These are phyloP conservation scores for Brassica juncea DNA, from an alignment of 345 rosid species.

Conservation along the genomic window DNA sequence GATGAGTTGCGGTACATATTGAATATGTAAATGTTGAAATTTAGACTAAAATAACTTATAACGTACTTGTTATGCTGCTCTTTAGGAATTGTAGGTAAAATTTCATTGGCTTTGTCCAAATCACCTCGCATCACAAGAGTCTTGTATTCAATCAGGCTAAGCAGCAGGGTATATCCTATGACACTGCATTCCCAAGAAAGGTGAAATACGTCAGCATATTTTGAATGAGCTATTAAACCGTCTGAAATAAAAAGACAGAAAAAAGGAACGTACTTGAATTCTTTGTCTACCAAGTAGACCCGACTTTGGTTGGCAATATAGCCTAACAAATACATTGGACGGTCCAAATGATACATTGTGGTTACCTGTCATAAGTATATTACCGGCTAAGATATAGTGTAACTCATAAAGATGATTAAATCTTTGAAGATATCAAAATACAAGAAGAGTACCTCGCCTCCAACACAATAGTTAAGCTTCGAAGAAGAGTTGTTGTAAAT, in stretches of 20 bases:
- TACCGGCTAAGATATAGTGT: slow-evolving; percentile 1
- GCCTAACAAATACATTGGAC: slow-evolving; percentile 98
- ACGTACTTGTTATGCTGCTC: slow-evolving; percentile 82
- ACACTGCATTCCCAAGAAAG: slow-evolving; percentile 50
- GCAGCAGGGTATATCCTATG: slow-evolving; percentile 80
- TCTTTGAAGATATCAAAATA: slow-evolving; percentile 7
- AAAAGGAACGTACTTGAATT: slow-evolving; percentile 71
- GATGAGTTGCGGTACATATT: slow-evolving; percentile 1
- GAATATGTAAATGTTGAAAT: slow-evolving; percentile 2
- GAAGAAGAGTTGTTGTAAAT: slow-evolving; percentile 95
- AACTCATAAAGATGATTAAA: not conserved
- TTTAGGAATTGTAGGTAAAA: slow-evolving; percentile 83
- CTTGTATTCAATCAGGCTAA: slow-evolving; percentile 91
- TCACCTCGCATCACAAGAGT: slow-evolving; percentile 97
- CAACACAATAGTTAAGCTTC: slow-evolving; percentile 99
- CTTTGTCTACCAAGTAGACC: slow-evolving; percentile 95
- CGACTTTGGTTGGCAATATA: slow-evolving; percentile 98
- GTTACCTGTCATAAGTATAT: slow-evolving; percentile 60
- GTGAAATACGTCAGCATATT: not conserved
- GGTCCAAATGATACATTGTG: slow-evolving; percentile 98
- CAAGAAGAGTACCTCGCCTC: slow-evolving; percentile 84
- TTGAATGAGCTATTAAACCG: not conserved
- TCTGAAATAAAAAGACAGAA: not conserved
- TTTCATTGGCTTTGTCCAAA: slow-evolving; percentile 69
- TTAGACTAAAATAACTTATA: not conserved